These are phyloP conservation scores for Colletotrichum euphorbiae DNA, from an alignment of 2,329 filamentous ascomycete genomes.

Conservation along the genomic window DNA sequence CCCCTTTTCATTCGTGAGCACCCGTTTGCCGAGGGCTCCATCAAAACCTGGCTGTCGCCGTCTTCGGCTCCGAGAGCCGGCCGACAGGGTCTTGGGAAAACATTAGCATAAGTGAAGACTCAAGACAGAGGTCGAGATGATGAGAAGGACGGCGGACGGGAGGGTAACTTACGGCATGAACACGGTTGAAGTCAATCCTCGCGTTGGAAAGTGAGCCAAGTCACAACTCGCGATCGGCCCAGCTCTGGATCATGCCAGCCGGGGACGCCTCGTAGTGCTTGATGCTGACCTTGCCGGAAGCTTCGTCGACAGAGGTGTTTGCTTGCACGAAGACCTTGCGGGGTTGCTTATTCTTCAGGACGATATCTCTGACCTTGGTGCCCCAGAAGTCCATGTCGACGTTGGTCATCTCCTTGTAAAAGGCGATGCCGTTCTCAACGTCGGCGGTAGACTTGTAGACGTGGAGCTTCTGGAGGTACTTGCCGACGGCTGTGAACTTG, in stretches of 20 bases:
- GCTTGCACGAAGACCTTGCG: slow-evolving; percentile 94
- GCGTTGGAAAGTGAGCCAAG: not conserved
- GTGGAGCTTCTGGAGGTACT: slow-evolving; percentile 91
- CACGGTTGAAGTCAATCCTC: too few species aligned
- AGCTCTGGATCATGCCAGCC: slow-evolving; percentile 87
- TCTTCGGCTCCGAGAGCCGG: not conserved
- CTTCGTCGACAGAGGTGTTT: slow-evolving; percentile 80
- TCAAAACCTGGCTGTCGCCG: slow-evolving; percentile 11
- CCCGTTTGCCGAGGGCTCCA: not conserved
- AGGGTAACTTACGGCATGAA: too few species aligned
- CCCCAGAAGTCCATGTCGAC: slow-evolving; percentile 89
- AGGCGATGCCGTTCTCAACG: slow-evolving; percentile 77
- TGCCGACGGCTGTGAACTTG: slow-evolving; percentile 74
- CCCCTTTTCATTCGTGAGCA: not conserved
- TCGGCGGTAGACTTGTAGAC: slow-evolving; percentile 94
- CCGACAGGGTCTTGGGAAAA: too few species aligned
- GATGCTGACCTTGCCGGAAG: slow-evolving; percentile 77
- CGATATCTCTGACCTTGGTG: slow-evolving; percentile 79
- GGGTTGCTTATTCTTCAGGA: slow-evolving; percentile 83
- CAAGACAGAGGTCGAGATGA: too few species aligned
- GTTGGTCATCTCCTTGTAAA: slow-evolving; percentile 86
- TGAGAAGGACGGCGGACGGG: too few species aligned
- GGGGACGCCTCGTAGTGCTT: slow-evolving; percentile 88
- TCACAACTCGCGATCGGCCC: slow-evolving; percentile 68
- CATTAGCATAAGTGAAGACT: too few species aligned